Evolutionary conservation across 345 rosid genomes (phyloP), one percentile per base, ranked within the genome.

Genomic region (Punica granatum): DNA sequence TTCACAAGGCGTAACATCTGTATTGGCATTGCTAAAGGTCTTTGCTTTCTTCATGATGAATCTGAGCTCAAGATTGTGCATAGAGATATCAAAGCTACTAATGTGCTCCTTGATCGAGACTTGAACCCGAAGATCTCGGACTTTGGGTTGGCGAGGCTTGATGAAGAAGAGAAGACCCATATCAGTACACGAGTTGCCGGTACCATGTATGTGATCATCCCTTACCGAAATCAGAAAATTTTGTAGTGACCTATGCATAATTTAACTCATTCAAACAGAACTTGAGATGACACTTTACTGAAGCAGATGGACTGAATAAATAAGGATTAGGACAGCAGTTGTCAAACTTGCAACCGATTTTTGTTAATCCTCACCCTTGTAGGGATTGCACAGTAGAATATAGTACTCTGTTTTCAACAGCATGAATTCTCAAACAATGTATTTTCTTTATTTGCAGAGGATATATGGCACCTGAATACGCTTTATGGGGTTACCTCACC

Each of bases 161-260:
- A 79, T 8, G 81, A 76, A 23, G 83, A 68, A 43, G 90, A 80
- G 19, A 75, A 83, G 48, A 74, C 76, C 30, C 92, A 83, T 68
- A 80, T 88, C 42, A 85, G 77, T 73, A 85, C 92, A 65, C 76
- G 75, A 66, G 68, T 88, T 65, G 94, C 86, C 1, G 91, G 91
- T 69, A 88, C 93, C 60, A 73, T 88, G 93, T 87, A 64, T 68
- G 85, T 25, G 53, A 25, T 35, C 18, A n/a, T 69, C 43, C 23
- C 51, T n/a, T 42, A 53, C 41, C 16, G 7, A 23, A 60, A 1
- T 42, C 37, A 4, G n/a, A 7, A 54, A 25, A 30, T 23, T 26
- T 14, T 41, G 19, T 53, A 48, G 1, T 30, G 25, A 10, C 30
- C 54, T 53, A 14, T 6, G 1, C 0, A 21, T 11, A n/a, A n/a